Percentiles rank a stretch among this genome's conserved stretches.
phyloP scores from a whole-genome alignment of 345 rosid genomes.

The Cardamine resedifolia region DNA sequence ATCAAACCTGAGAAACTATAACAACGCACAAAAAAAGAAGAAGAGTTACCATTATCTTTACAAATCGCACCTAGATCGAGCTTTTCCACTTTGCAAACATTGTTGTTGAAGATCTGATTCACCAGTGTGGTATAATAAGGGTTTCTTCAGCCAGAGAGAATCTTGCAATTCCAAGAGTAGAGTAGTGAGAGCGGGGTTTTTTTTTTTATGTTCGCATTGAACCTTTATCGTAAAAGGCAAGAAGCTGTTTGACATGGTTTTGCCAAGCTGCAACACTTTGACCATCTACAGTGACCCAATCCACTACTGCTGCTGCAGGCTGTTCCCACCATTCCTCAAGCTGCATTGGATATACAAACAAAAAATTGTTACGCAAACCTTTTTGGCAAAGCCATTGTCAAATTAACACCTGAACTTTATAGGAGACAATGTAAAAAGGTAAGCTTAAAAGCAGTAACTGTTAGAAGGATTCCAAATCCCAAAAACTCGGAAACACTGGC shows the following conservation, averaged over 20 bases:
- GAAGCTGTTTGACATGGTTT: conserved; percentile 83
- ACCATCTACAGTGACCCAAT: conserved; percentile 88
- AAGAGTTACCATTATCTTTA: conserved; percentile 17
- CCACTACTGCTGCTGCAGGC: conserved; percentile 87
- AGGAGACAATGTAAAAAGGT: not conserved
- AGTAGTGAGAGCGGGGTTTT: not conserved
- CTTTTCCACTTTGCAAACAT: not conserved
- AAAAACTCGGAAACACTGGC: not conserved
- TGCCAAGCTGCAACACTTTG: conserved; percentile 85
- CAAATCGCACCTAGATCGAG: not conserved
- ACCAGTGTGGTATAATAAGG: not conserved
- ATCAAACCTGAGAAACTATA: not conserved
- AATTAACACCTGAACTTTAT: not conserved
- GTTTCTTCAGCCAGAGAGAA: not conserved
- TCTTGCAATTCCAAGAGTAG: not conserved
- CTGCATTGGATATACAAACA: conserved; percentile 42
- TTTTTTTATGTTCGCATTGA: not conserved
- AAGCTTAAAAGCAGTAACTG: not conserved
- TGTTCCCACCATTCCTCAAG: conserved; percentile 97
- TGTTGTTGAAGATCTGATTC: not conserved
- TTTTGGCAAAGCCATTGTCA: not conserved
- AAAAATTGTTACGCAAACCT: not conserved
- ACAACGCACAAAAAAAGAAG: not conserved
- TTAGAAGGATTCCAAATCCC: not conserved
- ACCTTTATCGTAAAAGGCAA: conserved; percentile 78